Evolutionary conservation across 345 rosid genomes (phyloP), one percentile per base, ranked within the genome.

Genomic region (Gossypium raimondii): DNA sequence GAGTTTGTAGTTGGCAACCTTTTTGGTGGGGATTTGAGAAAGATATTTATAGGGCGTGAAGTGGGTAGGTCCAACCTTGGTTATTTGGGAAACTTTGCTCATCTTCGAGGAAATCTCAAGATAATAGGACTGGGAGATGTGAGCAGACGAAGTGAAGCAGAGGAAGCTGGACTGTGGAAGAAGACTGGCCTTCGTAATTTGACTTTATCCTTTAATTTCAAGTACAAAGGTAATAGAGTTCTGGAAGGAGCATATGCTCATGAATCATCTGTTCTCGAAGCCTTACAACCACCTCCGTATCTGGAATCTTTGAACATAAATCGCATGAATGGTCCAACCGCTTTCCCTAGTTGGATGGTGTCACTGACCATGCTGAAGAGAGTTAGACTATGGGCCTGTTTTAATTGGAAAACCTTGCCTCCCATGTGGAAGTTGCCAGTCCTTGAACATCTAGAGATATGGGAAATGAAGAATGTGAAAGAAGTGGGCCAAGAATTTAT

Each of bases 401-500:
- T 2, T 8, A 44, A 44, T 1, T 65, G 51, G 70, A 13, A 44
- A 61, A 29, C 2, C 12, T 61, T 61, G 66, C 67, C 67, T 34
- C 67, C 67, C 14, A 34, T 63, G 48, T 43, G 67, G 24, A 63
- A 63, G 45, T 63, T 63, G 48, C 67, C 14, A 0, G 11, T 9
- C 24, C 67, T 63, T 38, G 48, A 63, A 63, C 67, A 63, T 63
- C 24, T 63, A 38, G 67, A 63, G 48, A 38, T 63, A 38, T 38
- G 67, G 67, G 67, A 63, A 38, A 63, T 64, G 69, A 64, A 64
- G 69, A 64, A 18, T 14, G 70, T 65, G 70, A 43, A 65, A n/a
- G 45, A 65, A 11, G 70, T 65, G 50, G 70, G 70, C 25, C 27
- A 18, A 65, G 70, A 65, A 44, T 65, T 65, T 43, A 4, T 65